Conservation (phyloP, 352 stramenopile genomes). For the Bremia lactucae region DNA sequence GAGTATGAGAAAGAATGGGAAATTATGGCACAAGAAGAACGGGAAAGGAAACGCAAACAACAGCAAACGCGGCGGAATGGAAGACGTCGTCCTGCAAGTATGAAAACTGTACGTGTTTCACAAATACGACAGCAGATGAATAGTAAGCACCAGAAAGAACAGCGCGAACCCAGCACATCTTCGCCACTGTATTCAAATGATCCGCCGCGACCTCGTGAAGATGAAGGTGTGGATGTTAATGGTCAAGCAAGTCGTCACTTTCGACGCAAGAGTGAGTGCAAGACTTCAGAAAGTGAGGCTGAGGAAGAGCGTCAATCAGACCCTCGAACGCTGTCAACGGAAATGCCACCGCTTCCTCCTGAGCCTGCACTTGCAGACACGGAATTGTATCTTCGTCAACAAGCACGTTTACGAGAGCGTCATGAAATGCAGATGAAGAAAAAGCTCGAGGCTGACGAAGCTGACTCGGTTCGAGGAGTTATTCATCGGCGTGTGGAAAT, state of each 20-base stretch:
- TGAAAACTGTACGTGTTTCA: constrained; percentile 76
- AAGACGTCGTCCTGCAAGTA: constrained; percentile 58
- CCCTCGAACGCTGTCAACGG: constrained; percentile 5
- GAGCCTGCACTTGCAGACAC: constrained; percentile 58
- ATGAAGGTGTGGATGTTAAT: constrained; percentile 24
- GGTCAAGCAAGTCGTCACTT: constrained; percentile 19
- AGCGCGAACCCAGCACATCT: constrained; percentile 11
- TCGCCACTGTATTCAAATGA: constrained; percentile 14
- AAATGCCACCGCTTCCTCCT: constrained; percentile 51
- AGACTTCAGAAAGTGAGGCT: constrained; percentile 52
- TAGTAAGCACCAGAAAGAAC: constrained; percentile 50
- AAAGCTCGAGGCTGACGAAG: constrained; percentile 68
- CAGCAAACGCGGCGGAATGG: constrained; percentile 56
- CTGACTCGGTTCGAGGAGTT: constrained; percentile 60
- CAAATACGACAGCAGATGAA: constrained; percentile 81
- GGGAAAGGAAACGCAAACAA: constrained; percentile 71
- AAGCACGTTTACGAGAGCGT: constrained; percentile 69
- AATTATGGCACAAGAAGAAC: constrained; percentile 80
- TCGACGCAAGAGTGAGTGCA: constrained; percentile 35
- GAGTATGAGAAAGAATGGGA: constrained; percentile 86
- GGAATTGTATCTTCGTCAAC: constrained; percentile 73
- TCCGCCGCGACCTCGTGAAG: constrained; percentile 10
- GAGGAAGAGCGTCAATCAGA: constrained; percentile 17
- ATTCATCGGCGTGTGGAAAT: constrained; percentile 70
- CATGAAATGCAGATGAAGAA: constrained; percentile 78